Evolutionary conservation across 129 eudicot species (phyloP), one percentile per base, ranked within the genome.

Genomic region (Lactuca sativa): DNA sequence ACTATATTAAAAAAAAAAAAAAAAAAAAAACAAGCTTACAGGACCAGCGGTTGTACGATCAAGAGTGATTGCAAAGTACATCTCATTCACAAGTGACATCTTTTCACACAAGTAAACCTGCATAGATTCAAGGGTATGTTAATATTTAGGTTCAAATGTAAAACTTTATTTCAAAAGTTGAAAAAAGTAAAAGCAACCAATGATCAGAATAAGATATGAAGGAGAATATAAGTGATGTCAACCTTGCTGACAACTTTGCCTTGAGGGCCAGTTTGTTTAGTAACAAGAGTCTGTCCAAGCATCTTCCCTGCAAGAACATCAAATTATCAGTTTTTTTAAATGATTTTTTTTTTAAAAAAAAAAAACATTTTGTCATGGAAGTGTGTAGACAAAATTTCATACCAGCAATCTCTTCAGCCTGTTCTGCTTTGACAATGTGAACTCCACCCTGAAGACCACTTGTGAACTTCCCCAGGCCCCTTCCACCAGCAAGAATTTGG

Each of bases 271-370:
- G 92, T 89, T 83, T 92, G 98, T 66, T 89, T 92, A 21, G 98
- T 92, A 40, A 92, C 98, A 64, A 92, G 95, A 77, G 84, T 89
- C 83, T 92, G 98, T n/a, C 98, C 98, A 75, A 92, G 90, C 98
- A 92, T 92, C 82, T 92, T 86, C 57, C 92, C 98, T 92, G 84
- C 49, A 75, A 92, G 4, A 79, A 82, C 31, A 66, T 64, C 44
- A 73, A 41, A 56, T 18, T 30, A 37, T 57, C 71, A 65, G 56
- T 51, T 7, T 17, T 14, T 44, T 56, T 44, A 74, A 41, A 41
- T 7, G 12, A 59, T 49, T 59, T 17, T 64, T 21, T n/a, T n/a
- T n/a, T n/a, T n/a, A n/a, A 66, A 66, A 58, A 36, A 56, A 25
- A 66, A 1, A 48, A 75, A n/a, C 54, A 37, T 49, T 12, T 38